Conservation (phyloP, 1,284 basidiomycete genomes). For the Moesziomyces antarcticus region DNA sequence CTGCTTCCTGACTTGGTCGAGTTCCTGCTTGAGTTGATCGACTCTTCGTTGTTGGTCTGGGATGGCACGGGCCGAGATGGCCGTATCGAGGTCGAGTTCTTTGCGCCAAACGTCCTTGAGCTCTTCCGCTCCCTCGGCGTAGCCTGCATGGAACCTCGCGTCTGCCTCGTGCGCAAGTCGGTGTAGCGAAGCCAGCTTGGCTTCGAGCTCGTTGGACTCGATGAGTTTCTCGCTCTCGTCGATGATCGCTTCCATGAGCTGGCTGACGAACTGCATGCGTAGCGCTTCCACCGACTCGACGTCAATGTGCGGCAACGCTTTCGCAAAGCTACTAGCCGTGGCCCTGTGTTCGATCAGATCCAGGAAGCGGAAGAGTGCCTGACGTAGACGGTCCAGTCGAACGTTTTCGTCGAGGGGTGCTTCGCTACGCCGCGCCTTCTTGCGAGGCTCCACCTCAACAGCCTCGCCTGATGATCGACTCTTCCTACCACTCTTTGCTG, state of each 20-base stretch:
- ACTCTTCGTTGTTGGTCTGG: conserved; percentile 51
- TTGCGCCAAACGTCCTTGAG: conserved; percentile 59
- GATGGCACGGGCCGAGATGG: conserved; percentile 51
- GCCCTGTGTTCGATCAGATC: conserved; percentile 58
- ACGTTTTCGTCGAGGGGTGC: conserved; percentile 16
- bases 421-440: conserved; percentile 19
- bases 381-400: conserved; percentile 51
- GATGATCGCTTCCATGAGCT: conserved; percentile 54
- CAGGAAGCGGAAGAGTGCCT: conserved; percentile 55
- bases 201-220: conserved; percentile 45
- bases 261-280: conserved; percentile 50
- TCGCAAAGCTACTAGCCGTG: conserved; percentile 40
- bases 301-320: conserved; percentile 48
- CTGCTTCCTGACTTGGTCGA: conserved; percentile 29
- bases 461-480: conserved; percentile 14
- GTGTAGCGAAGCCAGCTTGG: conserved; percentile 50
- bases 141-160: conserved; percentile 37
- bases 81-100: conserved; percentile 53
- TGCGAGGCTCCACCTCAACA: conserved; percentile 6
- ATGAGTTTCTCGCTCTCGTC: conserved; percentile 54
- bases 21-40: conserved; percentile 20
- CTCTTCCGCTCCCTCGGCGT: conserved; percentile 24
- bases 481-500: conserved; percentile 10
- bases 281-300: conserved; percentile 41
- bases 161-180: conserved; percentile 55